Conservation (phyloP, 2,329 filamentous ascomycete species). For the Geosmithia flava region DNA sequence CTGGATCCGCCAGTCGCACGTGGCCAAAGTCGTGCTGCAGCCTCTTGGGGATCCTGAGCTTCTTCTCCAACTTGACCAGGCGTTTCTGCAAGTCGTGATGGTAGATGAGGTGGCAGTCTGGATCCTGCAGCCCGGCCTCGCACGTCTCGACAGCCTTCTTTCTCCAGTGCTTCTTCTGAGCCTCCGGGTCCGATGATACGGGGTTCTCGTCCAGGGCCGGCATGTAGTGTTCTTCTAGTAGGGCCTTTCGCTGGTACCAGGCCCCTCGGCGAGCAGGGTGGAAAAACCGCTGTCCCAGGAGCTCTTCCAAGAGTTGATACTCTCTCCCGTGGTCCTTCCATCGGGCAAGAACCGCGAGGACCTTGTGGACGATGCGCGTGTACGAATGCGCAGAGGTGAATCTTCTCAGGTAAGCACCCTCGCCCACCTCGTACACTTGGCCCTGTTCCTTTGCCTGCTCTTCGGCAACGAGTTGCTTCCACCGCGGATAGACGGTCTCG, state of each 20-base stretch:
- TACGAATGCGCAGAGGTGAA: slow-evolving; percentile 91
- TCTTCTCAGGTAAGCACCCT: slow-evolving; percentile 78
- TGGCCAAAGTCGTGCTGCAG: slow-evolving; percentile 90
- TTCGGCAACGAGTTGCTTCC: slow-evolving; percentile 59
- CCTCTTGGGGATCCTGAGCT: slow-evolving; percentile 68
- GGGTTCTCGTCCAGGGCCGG: slow-evolving; percentile 39
- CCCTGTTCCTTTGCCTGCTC: slow-evolving; percentile 65
- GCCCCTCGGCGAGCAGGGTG: slow-evolving; percentile 73
- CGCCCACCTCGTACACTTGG: slow-evolving; percentile 64
- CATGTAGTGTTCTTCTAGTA: slow-evolving; percentile 96
- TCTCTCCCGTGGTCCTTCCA: slow-evolving; percentile 73
- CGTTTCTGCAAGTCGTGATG: slow-evolving; percentile 94
- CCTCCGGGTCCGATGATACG: slow-evolving; percentile 21
- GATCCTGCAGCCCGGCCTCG: slow-evolving; percentile 75
- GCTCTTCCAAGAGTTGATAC: slow-evolving; percentile 58
- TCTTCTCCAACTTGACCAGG: slow-evolving; percentile 79
- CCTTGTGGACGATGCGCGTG: slow-evolving; percentile 86
- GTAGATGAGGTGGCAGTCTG: slow-evolving; percentile 80
- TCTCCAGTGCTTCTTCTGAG: slow-evolving; percentile 75
- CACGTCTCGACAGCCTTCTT: slow-evolving; percentile 66
- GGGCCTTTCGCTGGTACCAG: slow-evolving; percentile 92
- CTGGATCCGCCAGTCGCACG: slow-evolving; percentile 62
- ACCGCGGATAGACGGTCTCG: slow-evolving; percentile 66
- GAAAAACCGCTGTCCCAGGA: slow-evolving; percentile 73
- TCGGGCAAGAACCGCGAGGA: slow-evolving; percentile 63